phyloP scores from a whole-genome alignment of 169 alveolate species.

The Amoebophrya sp. region DNA sequence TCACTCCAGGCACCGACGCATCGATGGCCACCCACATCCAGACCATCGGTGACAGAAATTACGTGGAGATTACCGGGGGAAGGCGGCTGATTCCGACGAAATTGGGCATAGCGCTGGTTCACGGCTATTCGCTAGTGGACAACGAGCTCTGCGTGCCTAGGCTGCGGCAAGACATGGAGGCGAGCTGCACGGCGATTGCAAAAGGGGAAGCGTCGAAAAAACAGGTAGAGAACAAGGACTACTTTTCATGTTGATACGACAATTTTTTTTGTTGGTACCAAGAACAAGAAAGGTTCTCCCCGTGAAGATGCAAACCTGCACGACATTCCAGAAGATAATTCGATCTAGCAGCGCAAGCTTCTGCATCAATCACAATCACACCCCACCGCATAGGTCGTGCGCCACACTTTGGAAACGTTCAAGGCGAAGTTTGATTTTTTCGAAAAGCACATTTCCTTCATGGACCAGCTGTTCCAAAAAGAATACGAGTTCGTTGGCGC shows the following conservation, averaged over 20 bases:
- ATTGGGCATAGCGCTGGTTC: conserved; percentile 80
- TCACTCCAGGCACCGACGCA: conserved; percentile 97
- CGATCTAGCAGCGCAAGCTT: too few species aligned
- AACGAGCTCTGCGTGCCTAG: conserved; percentile 80
- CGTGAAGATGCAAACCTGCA: too few species aligned
- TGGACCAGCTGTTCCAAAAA: conserved; percentile 57
- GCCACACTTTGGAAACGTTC: conserved; percentile 33
- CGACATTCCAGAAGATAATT: too few species aligned
- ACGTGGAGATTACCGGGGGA: conserved; percentile 75
- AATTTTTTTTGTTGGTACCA: too few species aligned
- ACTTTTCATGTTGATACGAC: too few species aligned
- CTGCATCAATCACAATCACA: too few species aligned
- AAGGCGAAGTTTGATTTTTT: conserved; percentile 39
- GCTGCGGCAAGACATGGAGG: conserved; percentile 80
- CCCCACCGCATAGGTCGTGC: too few species aligned
- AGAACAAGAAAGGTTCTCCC: too few species aligned
- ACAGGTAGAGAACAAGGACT: too few species aligned
- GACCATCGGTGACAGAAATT: conserved; percentile 93
- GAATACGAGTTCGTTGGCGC: neutral
- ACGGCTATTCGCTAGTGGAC: conserved; percentile 80
- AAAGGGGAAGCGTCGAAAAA: conserved; percentile 49
- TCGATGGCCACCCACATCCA: conserved; percentile 97
- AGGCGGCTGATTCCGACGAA: conserved; percentile 86
- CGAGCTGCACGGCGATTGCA: conserved; percentile 71
- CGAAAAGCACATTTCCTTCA: conserved; percentile 41